Evolutionary conservation across 371 early-diverging fungal genomes (phyloP).

Genomic region (Rhizopus sp.): DNA sequence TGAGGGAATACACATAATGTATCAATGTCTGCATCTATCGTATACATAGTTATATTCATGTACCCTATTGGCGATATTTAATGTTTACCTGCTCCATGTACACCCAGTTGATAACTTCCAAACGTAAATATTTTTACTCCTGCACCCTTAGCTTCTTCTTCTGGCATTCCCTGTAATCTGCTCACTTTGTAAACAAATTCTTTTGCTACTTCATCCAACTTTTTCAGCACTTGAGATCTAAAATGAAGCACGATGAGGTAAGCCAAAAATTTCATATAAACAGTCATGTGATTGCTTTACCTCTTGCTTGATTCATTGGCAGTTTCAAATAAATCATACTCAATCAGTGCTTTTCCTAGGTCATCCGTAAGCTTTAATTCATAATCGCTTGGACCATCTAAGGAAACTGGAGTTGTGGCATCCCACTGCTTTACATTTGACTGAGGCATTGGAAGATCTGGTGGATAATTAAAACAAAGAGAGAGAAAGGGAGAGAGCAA

Average conservation of each 20-base stretch:
- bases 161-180: conserved; percentile 70
- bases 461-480: neutral
- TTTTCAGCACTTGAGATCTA: conserved; percentile 87
- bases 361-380: conserved; percentile 67
- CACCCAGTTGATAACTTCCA: conserved; percentile 99
- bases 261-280: neutral
- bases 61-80: neutral
- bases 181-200: conserved; percentile 85
- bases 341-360: conserved; percentile 66
- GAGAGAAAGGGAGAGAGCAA: neutral
- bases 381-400: conserved; percentile 44
- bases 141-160: conserved; percentile 80
- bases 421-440: conserved; percentile 44
- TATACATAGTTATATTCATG: neutral
- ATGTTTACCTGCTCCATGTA: conserved; percentile 85
- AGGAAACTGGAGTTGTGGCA: conserved; percentile 71
- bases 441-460: conserved; percentile 18
- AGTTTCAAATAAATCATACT: conserved; percentile 75
- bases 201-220: conserved; percentile 84
- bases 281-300: conserved; percentile 8
- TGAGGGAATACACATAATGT: conserved; percentile 97
- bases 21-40: conserved; percentile 97
- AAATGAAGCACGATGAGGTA: neutral
- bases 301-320: conserved; percentile 63
- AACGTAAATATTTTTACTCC: conserved; percentile 99